A percentile compares a stretch with the other conserved stretches of the same genome.
Evolutionary conservation across 176 grass and related monocot species (phyloP).

Genomic region (Puccinellia tenuiflora): DNA sequence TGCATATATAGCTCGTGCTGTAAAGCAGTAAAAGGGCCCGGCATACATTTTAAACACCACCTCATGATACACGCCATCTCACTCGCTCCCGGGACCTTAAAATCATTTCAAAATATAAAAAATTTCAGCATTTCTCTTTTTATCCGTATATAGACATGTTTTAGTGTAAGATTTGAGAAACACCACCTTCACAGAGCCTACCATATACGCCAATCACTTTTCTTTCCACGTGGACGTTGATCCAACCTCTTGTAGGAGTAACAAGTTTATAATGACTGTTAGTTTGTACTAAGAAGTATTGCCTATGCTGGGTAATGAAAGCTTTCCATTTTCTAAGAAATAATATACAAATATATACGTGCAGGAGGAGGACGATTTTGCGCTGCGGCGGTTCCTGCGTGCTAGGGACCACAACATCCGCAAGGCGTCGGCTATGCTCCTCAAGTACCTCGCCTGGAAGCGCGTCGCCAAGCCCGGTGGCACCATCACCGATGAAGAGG

Average conservation of each 20-base stretch:
- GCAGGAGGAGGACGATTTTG: constrained; percentile 57
- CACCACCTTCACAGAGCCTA: neutral
- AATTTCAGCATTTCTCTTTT: too few relatives aligned
- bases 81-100: neutral
- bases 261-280: too few relatives aligned
- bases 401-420: constrained; percentile 43
- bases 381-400: constrained; percentile 53
- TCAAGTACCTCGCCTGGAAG: constrained; percentile 74
- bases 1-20: neutral
- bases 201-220: neutral
- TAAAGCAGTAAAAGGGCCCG: neutral
- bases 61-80: neutral
- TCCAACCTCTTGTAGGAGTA: neutral
- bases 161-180: too few relatives aligned
- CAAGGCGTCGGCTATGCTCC: constrained; percentile 52
- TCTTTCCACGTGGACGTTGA: neutral
- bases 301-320: neutral
- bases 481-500: constrained; percentile 37
- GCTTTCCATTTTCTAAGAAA: neutral
- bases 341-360: neutral
- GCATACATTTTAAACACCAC: neutral
- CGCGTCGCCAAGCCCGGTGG: constrained; percentile 35
- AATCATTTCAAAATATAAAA: too few relatives aligned
- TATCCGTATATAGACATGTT: too few relatives aligned
- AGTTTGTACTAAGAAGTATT: neutral